Conservation (phyloP, 495 filamentous ascomycete species). For the Podospora sp. region DNA sequence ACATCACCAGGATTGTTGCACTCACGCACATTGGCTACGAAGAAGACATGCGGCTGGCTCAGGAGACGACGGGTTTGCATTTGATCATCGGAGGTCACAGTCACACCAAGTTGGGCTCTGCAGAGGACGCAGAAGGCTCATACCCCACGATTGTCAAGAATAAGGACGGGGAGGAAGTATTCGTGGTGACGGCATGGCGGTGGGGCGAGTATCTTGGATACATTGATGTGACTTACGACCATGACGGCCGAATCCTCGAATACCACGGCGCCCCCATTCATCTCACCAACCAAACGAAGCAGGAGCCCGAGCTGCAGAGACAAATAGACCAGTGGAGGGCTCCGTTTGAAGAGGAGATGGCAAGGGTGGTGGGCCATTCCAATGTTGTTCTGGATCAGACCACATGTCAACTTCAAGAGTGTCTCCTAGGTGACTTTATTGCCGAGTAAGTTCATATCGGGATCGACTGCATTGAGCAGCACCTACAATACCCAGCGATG, state of each 20-base stretch:
- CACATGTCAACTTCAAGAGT: conserved; percentile 55
- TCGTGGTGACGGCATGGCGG: conserved; percentile 60
- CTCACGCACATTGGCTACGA: conserved; percentile 64
- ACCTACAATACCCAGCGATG: no score
- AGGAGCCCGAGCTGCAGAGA: conserved; percentile 53
- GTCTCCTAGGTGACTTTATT: conserved; percentile 56
- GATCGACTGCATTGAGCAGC: neutral
- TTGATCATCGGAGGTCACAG: conserved; percentile 63
- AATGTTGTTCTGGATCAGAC: conserved; percentile 53
- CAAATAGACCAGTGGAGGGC: conserved; percentile 54
- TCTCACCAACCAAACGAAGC: conserved; percentile 54
- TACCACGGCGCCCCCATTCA: conserved; percentile 61
- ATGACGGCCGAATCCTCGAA: conserved; percentile 52
- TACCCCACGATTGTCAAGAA: conserved; percentile 62
- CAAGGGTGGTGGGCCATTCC: conserved; percentile 49
- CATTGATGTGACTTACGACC: conserved; percentile 58
- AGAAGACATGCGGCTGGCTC: conserved; percentile 56
- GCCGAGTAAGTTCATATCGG: conserved; percentile 49
- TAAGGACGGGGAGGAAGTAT: conserved; percentile 60
- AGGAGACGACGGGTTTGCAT: conserved; percentile 52
- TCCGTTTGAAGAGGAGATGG: conserved; percentile 55
- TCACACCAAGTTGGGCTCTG: conserved; percentile 60
- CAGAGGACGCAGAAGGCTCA: conserved; percentile 47
- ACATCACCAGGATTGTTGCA: conserved; percentile 57
- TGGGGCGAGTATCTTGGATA: conserved; percentile 65